Percentiles rank a stretch among this genome's conserved stretches.
Conservation (phyloP, 306 rosid species). For the Cicer arietinum region DNA sequence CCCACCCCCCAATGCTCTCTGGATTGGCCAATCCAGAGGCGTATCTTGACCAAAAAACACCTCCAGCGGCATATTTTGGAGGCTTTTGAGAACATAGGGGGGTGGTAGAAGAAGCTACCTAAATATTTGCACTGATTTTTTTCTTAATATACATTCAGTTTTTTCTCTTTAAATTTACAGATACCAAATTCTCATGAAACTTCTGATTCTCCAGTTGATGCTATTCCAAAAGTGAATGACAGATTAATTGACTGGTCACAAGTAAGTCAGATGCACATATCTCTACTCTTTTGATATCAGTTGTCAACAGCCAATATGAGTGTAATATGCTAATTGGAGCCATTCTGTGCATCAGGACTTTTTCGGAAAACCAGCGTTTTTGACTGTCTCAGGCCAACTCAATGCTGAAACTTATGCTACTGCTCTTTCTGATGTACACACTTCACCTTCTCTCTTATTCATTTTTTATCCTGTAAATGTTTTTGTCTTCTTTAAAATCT, state of each 20-base stretch:
- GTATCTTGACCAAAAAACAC: too few relatives aligned
- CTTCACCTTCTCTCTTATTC: conserved; percentile 5
- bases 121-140: not conserved
- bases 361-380: conserved; percentile 93
- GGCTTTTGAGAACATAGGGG: too few relatives aligned
- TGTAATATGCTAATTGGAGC: conserved; percentile 31
- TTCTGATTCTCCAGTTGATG: conserved; percentile 66
- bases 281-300: conserved; percentile 35
- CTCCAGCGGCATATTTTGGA: too few relatives aligned
- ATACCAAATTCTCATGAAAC: conserved; percentile 79
- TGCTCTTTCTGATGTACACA: conserved; percentile 88
- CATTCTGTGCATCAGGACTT: conserved; percentile 69
- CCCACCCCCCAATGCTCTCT: too few relatives aligned
- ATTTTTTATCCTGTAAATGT: not conserved
- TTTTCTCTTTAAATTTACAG: conserved; percentile 53
- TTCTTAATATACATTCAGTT: conserved; percentile 10
- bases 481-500: conserved; percentile 31
- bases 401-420: conserved; percentile 98
- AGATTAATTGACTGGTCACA: conserved; percentile 89
- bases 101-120: too few relatives aligned
- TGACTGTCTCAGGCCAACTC: conserved; percentile 97
- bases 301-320: conserved; percentile 14
- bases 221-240: conserved; percentile 75
- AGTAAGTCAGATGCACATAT: conserved; percentile 59
- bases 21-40: too few relatives aligned